phyloP scores from a whole-genome alignment of 202 grass and related monocot species.

The Sporobolus alterniflorus region DNA sequence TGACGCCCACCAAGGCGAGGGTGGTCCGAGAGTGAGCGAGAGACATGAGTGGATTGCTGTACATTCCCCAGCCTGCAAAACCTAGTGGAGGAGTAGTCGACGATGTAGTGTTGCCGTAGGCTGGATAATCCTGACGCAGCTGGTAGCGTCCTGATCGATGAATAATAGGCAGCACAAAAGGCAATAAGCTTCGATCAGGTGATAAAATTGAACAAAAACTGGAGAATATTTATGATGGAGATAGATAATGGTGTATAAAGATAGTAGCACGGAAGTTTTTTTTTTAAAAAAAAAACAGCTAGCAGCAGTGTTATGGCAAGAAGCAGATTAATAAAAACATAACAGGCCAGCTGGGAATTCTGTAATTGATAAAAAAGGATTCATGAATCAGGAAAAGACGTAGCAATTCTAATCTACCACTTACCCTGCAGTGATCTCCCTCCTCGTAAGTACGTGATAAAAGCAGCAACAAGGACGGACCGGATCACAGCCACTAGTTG shows the following conservation, averaged over 20 bases:
- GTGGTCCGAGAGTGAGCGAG: too few species aligned
- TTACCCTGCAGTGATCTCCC: neutral
- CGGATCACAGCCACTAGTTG: neutral
- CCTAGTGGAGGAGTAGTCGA: neutral
- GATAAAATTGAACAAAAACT: too few species aligned
- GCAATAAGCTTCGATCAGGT: neutral
- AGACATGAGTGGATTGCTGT: constrained; percentile 22
- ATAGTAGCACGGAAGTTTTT: neutral
- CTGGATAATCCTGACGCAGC: neutral
- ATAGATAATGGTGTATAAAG: too few species aligned
- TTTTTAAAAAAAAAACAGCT: too few species aligned
- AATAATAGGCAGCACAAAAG: neutral
- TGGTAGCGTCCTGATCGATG: constrained; percentile 36
- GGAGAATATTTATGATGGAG: neutral
- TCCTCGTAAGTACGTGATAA: neutral
- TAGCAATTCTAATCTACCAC: neutral
- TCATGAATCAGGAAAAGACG: neutral
- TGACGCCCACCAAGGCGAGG: too few species aligned
- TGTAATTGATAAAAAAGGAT: too few species aligned
- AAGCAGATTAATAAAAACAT: neutral
- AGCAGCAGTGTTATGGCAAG: neutral
- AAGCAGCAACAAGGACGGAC: neutral
- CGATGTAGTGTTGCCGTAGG: neutral
- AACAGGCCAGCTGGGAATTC: neutral
- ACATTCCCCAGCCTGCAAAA: constrained; percentile 36